Evolutionary conservation across 768 basidiomycete species (phyloP), one percentile per base, ranked within the genome.

Genomic region (Fomitopsis pulvina): DNA sequence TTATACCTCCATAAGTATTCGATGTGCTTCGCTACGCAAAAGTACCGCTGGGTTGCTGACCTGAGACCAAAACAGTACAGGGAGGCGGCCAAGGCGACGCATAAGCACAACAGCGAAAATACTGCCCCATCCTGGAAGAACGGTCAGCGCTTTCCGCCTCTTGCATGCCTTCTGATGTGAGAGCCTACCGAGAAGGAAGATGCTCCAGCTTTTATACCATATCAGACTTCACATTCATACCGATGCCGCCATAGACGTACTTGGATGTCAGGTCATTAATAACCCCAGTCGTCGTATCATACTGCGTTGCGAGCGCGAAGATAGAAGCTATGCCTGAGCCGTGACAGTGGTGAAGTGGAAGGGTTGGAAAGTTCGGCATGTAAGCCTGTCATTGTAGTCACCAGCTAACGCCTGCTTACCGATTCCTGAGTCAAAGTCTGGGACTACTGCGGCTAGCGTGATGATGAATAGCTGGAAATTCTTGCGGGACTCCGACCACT

Each of bases 31-130:
- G 12, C 9, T 22, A 24, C 26, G 47, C 10, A 43, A 25, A 9
- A 5, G 24, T 41, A n/a, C 22, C 18, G 16, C 39, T n/a, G n/a
- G 8, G 5, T 14, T n/a, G 52, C 68, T 22, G 48, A 78, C 78
- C 66, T 85, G 83, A 0, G 81, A 80, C 84, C 84, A 87, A 66
- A 85, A 85, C 29, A 87, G 63, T 11, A 85, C 68, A 0, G 83
- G 82, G 1, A 87, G 71, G 39, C 85, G 77, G 6, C 85, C 85
- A 47, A 66, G 74, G 16, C 80, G 75, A 28, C 82, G 71, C 62
- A 85, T 79, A 27, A 83, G 61, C 68, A 84, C 79, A 5, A 83
- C 80, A n/a, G 76, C 75, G 52, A 78, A 69, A n/a, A 82, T 51
- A 18, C 79, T 78, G 37, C 82, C 80, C 72, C 76, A 78, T 20